Base-by-base conservation (phyloP, 208 protist species). In the Crithidia thermophila region DNA sequence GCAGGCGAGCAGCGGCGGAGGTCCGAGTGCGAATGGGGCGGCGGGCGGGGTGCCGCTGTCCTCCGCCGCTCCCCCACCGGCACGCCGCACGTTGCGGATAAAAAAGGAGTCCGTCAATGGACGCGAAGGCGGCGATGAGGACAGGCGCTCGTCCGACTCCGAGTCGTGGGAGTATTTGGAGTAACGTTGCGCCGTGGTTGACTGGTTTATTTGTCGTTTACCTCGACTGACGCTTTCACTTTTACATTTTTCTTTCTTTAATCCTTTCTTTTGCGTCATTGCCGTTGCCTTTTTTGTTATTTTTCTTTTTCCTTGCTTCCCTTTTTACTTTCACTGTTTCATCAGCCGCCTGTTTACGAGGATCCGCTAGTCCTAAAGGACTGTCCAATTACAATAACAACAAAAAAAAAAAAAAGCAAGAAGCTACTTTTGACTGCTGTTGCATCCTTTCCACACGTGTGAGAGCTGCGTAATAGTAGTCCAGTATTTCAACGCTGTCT, bases 101-200 rank as follows among this genome's bases (percentile, higher is more conserved):
- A 46, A 10, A n/a, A 46, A 56, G n/a, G 13, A 11, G 6, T 27
- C 31, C 10, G 43, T 16, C 10, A 18, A 31, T 13, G 60, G 34
- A n/a, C 18, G 43, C 33, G 46, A 14, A 49, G 45, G 46, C 3
- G 36, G 7, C 20, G 34, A n/a, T 5, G 11, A 36, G 11, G 66
- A 47, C n/a, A n/a, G n/a, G 18, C 25, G 36, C 42, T 47, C 30
- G 31, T n/a, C 20, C 1, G 61, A 75, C 37, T 68, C 61, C 14
- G 69, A 75, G n/a, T 75, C 69, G 45, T 75, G 69, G 69, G 69
- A 75, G 31, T 75, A 69, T 30, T 37, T 75, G 13, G 69, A 75
- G 20, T 75, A 51, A 66, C 27, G 23, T 27, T 34, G 36, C 21
- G 16, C 13, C n/a, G 14, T 11, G 2, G 18, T 46, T 2, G 33